Evolutionary conservation across 2,329 filamentous ascomycete species (phyloP), one percentile per base, ranked within the genome.

Genomic region (Fusarium penzigii): DNA sequence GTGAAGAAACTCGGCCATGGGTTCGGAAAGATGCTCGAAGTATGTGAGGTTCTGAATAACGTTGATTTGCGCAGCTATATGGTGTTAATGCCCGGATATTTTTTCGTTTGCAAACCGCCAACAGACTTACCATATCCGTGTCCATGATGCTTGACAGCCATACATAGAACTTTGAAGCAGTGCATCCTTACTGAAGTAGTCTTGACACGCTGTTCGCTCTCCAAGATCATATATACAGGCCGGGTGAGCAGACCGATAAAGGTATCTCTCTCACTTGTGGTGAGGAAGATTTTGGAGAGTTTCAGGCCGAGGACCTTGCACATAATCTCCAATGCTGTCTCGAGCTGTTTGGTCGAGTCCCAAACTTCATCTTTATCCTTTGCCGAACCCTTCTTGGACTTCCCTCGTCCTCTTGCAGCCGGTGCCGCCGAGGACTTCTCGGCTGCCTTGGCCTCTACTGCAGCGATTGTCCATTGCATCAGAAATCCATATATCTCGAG

Each of bases 1-100:
- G 65, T 97, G 91, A 5, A 99, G 77, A 65, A 99, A 96, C 70
- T 99, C 95, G 32, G 94, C 94, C 94, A 99, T 99, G 2, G 94
- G 94, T 68, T 99, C 94, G 1, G 94, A 93, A n/a, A 99, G 77
- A 72, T 99, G 94, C 73, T 99, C 94, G 65, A 97, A 99, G 70
- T 99, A 99, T 6, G 94, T 96, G 61, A 99, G 76, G 68, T 94
- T 97, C 71, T 99, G 94, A 49, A 97, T 92, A 65, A 99, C 96
- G 42, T 92, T 96, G 44, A 96, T 97, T 79, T 99, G 94, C 2
- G 94, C 94, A 46, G 90, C 90, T 95, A 64, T 9, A 39, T 20
- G 6, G 20, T 43, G 57, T 77, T 49, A 74, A 68, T 57, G 52
- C 59, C 29, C 12, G 14, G 17, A 20, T 32, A 3, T 29, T 12